Evolutionary conservation across 2,329 filamentous ascomycete species (phyloP).

Genomic region (Sporothrix brasiliensis): DNA sequence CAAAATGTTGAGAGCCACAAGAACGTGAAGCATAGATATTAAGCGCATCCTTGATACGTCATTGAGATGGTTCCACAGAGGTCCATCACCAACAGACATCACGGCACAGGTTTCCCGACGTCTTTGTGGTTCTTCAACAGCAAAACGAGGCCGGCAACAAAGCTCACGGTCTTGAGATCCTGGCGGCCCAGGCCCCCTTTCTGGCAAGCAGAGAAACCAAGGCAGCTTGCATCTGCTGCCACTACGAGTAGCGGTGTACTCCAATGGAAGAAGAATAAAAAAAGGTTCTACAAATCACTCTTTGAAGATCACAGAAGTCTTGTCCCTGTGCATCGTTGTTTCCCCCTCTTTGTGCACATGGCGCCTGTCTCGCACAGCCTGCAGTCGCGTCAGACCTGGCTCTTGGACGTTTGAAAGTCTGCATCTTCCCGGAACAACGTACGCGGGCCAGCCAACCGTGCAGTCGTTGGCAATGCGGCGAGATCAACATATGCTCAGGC

Average conservation of each 20-base stretch:
- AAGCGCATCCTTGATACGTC: no score
- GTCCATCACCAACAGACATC: not conserved
- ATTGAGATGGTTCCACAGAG: not conserved
- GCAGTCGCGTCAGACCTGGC: not conserved
- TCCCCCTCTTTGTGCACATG: not conserved
- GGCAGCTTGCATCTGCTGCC: not conserved
- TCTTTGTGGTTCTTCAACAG: not conserved
- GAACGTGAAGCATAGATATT: not conserved
- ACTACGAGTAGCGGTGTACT: not conserved
- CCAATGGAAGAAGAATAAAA: no score
- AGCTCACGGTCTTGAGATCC: not conserved
- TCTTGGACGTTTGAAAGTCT: not conserved
- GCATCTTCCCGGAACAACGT: conserved; percentile 13
- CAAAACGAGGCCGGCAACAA: no score
- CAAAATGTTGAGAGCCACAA: not conserved
- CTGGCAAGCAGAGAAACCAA: not conserved
- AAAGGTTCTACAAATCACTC: not conserved
- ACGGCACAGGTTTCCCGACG: not conserved
- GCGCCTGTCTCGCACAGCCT: conserved; percentile 1
- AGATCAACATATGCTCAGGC: not conserved
- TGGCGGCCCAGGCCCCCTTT: not conserved
- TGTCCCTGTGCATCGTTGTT: not conserved
- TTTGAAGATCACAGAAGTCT: not conserved
- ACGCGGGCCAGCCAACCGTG: not conserved
- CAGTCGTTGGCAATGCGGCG: not conserved